Percentiles rank a stretch among this genome's conserved stretches.
Conservation (phyloP, 768 basidiomycete genomes). For the Cystofilobasidium ferigula region DNA sequence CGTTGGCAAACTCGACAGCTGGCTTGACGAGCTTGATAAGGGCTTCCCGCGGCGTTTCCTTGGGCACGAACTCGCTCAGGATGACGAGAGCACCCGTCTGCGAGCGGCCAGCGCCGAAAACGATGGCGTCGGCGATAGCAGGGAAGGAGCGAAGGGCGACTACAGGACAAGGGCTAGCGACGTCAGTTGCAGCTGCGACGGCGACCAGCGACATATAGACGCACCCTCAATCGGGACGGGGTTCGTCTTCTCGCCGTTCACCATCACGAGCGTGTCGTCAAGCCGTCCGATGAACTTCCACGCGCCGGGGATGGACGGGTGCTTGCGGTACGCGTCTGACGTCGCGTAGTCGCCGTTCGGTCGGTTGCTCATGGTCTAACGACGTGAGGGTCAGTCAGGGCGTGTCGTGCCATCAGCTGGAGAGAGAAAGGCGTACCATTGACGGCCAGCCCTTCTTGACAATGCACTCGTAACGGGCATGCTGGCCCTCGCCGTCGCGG, state of each 20-base stretch:
- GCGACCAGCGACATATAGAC: not conserved
- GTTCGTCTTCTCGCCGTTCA: slow-evolving; percentile 50
- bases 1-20: slow-evolving; percentile 47
- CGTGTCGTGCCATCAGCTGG: not conserved
- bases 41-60: slow-evolving; percentile 33
- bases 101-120: slow-evolving; percentile 47
- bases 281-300: slow-evolving; percentile 49
- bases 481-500: slow-evolving; percentile 40
- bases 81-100: slow-evolving; percentile 48
- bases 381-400: not conserved
- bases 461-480: slow-evolving; percentile 42
- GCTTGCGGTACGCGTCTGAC: slow-evolving; percentile 48
- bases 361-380: slow-evolving; percentile 38
- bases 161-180: not conserved
- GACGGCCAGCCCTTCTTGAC: slow-evolving; percentile 48
- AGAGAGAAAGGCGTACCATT: slow-evolving; percentile 37
- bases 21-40: slow-evolving; percentile 42
- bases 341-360: slow-evolving; percentile 50
- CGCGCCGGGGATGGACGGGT: slow-evolving; percentile 40
- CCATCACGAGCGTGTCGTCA: slow-evolving; percentile 47
- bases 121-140: slow-evolving; percentile 46
- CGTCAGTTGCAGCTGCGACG: not conserved
- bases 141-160: slow-evolving; percentile 40
- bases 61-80: slow-evolving; percentile 39
- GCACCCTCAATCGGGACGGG: slow-evolving; percentile 33